phyloP scores from a whole-genome alignment of 2,329 filamentous ascomycete genomes.

The Arthrobotrys sphaeroides region DNA sequence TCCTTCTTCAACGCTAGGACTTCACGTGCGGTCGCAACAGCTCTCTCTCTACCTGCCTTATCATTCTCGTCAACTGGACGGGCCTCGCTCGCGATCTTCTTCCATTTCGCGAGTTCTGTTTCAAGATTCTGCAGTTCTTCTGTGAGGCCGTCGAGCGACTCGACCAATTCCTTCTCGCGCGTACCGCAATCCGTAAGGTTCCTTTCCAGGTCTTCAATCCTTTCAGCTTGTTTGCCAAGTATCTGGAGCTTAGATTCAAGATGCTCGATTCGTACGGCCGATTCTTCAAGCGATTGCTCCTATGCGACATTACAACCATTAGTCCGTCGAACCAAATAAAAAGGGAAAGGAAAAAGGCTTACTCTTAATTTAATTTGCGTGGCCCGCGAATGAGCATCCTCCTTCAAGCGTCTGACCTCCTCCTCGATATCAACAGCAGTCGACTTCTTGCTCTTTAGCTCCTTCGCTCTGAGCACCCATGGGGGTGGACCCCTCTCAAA shows the following conservation, averaged over 20 bases:
- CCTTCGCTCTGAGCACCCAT: constrained; percentile 83
- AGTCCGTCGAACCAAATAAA: constrained; percentile 61
- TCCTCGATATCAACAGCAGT: constrained; percentile 84
- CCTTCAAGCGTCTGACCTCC: constrained; percentile 80
- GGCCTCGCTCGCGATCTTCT: constrained; percentile 73
- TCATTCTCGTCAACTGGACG: constrained; percentile 67
- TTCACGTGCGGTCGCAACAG: constrained; percentile 75
- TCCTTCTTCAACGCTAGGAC: constrained; percentile 77
- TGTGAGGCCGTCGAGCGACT: constrained; percentile 67
- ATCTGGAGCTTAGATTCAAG: constrained; percentile 88
- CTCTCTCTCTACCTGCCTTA: constrained; percentile 72
- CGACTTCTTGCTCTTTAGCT: constrained; percentile 82
- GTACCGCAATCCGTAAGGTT: constrained; percentile 62
- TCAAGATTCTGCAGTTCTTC: constrained; percentile 74
- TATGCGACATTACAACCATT: constrained; percentile 70
- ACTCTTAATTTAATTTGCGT: constrained; percentile 62
- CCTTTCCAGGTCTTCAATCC: constrained; percentile 72
- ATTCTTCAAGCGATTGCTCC: constrained; percentile 84
- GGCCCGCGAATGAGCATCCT: constrained; percentile 80
- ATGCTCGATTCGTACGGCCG: constrained; percentile 90
- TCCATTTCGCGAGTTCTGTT: constrained; percentile 74
- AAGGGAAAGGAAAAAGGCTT: not conserved
- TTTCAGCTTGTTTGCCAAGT: constrained; percentile 77
- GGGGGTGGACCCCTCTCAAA: constrained; percentile 80
- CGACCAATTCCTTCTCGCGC: constrained; percentile 64